Percentiles rank a stretch among this genome's conserved stretches.
These are phyloP conservation scores for Incumbomyces delicatus DNA, from an alignment of 2,329 filamentous ascomycete species.

Conservation along the genomic window DNA sequence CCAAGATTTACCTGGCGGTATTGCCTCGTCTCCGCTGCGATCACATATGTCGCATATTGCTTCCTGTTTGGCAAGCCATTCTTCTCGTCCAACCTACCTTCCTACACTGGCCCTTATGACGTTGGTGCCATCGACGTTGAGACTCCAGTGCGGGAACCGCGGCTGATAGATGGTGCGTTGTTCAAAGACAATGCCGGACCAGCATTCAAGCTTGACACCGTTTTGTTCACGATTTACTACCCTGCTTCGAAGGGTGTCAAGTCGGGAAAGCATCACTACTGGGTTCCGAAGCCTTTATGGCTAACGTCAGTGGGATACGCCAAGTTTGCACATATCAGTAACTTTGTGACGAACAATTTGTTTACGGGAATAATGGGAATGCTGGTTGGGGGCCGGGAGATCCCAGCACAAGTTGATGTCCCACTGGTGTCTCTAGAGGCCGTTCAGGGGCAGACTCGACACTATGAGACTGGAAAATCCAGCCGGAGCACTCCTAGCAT, in stretches of 20 bases:
- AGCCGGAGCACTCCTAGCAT: background rate
- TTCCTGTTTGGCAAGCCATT: slow-evolving; percentile 13
- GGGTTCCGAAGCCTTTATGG: slow-evolving; percentile 17
- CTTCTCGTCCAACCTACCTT: slow-evolving; percentile 17
- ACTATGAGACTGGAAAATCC: too few relatives aligned
- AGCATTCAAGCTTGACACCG: slow-evolving; percentile 20
- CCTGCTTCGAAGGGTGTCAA: slow-evolving; percentile 12
- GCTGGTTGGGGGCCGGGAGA: slow-evolving; percentile 16
- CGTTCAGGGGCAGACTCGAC: background rate
- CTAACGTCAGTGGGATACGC: slow-evolving; percentile 18
- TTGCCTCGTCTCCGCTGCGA: slow-evolving; percentile 10
- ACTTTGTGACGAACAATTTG: slow-evolving; percentile 17
- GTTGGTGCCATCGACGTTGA: slow-evolving; percentile 21
- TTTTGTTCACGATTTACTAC: slow-evolving; percentile 22
- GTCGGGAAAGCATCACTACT: slow-evolving; percentile 16
- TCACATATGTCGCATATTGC: slow-evolving; percentile 15
- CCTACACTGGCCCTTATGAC: slow-evolving; percentile 17
- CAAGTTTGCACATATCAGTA: slow-evolving; percentile 19
- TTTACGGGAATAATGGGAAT: slow-evolving; percentile 17
- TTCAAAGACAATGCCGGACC: slow-evolving; percentile 14
- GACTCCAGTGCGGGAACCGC: slow-evolving; percentile 12
- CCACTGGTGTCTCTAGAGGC: slow-evolving; percentile 10
- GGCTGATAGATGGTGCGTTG: slow-evolving; percentile 13
- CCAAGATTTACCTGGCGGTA: slow-evolving; percentile 18
- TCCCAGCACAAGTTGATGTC: slow-evolving; percentile 21